These are phyloP conservation scores for Vitellaria paradoxa DNA, from an alignment of 179 eudicot species.

Conservation along the genomic window DNA sequence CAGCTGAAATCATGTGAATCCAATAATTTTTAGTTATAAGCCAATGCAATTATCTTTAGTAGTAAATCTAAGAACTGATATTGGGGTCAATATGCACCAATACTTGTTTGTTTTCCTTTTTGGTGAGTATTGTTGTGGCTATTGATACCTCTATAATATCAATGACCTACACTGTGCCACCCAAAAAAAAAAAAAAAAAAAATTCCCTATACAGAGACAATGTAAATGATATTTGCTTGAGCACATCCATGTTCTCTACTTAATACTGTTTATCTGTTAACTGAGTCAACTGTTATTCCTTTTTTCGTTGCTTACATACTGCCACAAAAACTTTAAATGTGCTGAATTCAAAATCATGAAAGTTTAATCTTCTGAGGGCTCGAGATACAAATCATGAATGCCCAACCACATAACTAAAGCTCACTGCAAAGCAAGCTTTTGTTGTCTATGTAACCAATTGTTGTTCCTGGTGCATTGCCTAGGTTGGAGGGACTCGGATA, in stretches of 20 bases:
- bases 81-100: not conserved
- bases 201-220: not conserved
- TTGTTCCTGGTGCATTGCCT: not conserved
- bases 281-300: not conserved
- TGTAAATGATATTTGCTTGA: constrained; percentile 1
- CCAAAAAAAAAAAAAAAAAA: too few relatives aligned
- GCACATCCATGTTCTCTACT: not conserved
- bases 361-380: not conserved
- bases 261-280: not conserved
- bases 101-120: not conserved
- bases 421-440: too few relatives aligned
- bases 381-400: not conserved
- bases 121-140: not conserved
- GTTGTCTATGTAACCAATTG: not conserved
- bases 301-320: too few relatives aligned
- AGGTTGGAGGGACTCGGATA: constrained; percentile 73
- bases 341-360: not conserved
- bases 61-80: not conserved
- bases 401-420: too few relatives aligned
- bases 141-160: not conserved
- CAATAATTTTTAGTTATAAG: not conserved
- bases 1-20: constrained; percentile 1
- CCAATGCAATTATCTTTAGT: not conserved
- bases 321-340: not conserved
- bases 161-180: not conserved